Evolutionary conservation across 495 filamentous ascomycete genomes (phyloP).

Genomic region (Lepraria neglecta): DNA sequence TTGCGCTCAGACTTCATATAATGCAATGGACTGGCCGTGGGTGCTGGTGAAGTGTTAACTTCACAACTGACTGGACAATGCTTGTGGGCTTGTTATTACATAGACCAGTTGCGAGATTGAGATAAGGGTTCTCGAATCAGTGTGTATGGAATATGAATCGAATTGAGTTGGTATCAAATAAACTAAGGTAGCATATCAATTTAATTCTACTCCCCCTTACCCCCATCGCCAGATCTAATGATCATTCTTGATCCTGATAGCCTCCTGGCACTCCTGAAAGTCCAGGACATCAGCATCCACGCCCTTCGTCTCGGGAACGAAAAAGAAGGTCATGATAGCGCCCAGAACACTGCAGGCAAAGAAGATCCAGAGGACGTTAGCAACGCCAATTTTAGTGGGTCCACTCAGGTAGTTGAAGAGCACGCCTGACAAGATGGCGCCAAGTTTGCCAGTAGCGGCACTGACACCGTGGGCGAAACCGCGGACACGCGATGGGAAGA

Average conservation of each 20-base stretch:
- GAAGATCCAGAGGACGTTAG: conserved; percentile 32
- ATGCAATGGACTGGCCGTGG: no score
- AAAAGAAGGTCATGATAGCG: conserved; percentile 28
- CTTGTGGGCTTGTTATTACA: no score
- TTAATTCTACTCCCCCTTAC: background rate
- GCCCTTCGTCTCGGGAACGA: conserved; percentile 31
- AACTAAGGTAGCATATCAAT: background rate
- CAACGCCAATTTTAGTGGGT: conserved; percentile 25
- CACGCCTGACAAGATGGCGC: conserved; percentile 52
- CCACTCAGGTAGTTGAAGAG: conserved; percentile 30
- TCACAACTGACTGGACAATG: no score
- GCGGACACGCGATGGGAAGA: conserved; percentile 82
- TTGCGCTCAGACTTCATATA: no score
- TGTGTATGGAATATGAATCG: no score
- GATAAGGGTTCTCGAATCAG: no score
- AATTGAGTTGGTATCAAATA: no score
- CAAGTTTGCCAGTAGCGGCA: conserved; percentile 75
- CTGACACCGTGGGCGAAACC: conserved; percentile 80
- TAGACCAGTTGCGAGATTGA: no score
- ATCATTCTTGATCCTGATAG: conserved; percentile 13
- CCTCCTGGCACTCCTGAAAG: conserved; percentile 25
- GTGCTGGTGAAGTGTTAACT: no score
- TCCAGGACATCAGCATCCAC: conserved; percentile 32
- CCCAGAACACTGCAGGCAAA: conserved; percentile 30
- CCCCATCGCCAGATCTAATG: background rate